phyloP scores from a whole-genome alignment of 371 early-diverging fungal genomes.

The Amoeboaphelidium protococcarum region DNA sequence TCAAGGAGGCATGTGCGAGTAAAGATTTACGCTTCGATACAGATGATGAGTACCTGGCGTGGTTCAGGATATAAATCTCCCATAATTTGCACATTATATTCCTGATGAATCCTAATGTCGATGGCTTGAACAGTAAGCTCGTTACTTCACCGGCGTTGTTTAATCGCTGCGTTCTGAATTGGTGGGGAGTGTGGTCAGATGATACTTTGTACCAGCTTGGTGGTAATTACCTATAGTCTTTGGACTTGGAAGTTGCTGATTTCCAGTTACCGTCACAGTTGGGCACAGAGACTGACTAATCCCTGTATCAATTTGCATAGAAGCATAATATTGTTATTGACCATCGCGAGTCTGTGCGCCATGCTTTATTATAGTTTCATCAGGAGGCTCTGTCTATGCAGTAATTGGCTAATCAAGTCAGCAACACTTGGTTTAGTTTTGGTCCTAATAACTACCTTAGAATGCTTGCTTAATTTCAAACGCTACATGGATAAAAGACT shows the following conservation, averaged over 20 bases:
- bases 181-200: constrained; percentile 97
- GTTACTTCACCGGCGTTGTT: constrained; percentile 96
- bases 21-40: constrained; percentile 87
- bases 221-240: constrained; percentile 61
- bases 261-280: constrained; percentile 43
- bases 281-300: constrained; percentile 43
- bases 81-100: constrained; percentile 92
- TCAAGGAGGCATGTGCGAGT: constrained; percentile 75
- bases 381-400: constrained; percentile 55
- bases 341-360: constrained; percentile 60
- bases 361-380: constrained; percentile 77
- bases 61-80: constrained; percentile 81
- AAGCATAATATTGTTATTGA: constrained; percentile 3
- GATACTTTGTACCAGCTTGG: constrained; percentile 95
- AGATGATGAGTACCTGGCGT: constrained; percentile 78
- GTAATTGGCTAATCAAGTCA: too few relatives aligned
- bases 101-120: constrained; percentile 88
- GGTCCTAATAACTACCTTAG: too few relatives aligned
- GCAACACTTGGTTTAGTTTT: too few relatives aligned
- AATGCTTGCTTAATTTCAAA: too few relatives aligned
- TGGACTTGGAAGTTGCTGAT: constrained; percentile 61
- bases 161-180: constrained; percentile 97
- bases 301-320: too few relatives aligned
- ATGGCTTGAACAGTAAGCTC: constrained; percentile 78
- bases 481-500: too few relatives aligned